A percentile compares a stretch with the other conserved stretches of the same genome.
phyloP scores from a whole-genome alignment of 768 basidiomycete species.

The Leccinum aurantiacum region DNA sequence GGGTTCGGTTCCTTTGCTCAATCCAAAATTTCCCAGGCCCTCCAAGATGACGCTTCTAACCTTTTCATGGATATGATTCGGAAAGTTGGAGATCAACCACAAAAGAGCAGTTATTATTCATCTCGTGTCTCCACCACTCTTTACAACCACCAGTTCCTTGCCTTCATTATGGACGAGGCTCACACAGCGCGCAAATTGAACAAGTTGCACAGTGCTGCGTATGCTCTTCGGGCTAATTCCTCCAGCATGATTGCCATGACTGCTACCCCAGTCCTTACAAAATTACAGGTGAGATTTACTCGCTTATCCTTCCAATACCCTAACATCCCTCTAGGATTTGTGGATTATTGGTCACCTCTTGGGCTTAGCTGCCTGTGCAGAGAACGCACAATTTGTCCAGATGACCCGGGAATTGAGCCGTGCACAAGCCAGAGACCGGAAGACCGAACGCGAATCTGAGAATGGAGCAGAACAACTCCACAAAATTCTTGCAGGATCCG shows the following conservation, averaged over 20 bases:
- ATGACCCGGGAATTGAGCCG: too few relatives aligned
- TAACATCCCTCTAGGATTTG: too few relatives aligned
- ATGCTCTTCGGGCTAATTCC: accelerated
- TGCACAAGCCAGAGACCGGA: too few relatives aligned
- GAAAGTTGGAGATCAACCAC: neutral
- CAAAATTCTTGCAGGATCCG: too few relatives aligned
- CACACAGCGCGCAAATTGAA: constrained; percentile 7
- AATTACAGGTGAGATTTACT: constrained; percentile 4
- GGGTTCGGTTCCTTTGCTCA: too few relatives aligned
- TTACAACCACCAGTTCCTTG: neutral
- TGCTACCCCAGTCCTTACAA: constrained; percentile 4
- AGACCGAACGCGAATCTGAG: too few relatives aligned
- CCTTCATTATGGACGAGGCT: constrained; percentile 5
- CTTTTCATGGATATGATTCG: neutral
- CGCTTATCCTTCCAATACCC: neutral
- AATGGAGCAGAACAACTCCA: too few relatives aligned
- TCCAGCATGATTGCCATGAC: neutral
- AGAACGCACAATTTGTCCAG: too few relatives aligned
- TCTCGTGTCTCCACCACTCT: neutral
- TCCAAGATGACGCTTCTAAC: neutral
- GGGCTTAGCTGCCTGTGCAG: too few relatives aligned
- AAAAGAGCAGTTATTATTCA: neutral
- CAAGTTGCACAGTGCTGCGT: neutral
- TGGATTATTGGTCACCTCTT: too few relatives aligned
- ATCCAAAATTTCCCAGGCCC: neutral